Percentiles rank a stretch among this genome's conserved stretches.
Evolutionary conservation across 768 basidiomycete genomes (phyloP).

Genomic region (Podaxis mareebaensis): DNA sequence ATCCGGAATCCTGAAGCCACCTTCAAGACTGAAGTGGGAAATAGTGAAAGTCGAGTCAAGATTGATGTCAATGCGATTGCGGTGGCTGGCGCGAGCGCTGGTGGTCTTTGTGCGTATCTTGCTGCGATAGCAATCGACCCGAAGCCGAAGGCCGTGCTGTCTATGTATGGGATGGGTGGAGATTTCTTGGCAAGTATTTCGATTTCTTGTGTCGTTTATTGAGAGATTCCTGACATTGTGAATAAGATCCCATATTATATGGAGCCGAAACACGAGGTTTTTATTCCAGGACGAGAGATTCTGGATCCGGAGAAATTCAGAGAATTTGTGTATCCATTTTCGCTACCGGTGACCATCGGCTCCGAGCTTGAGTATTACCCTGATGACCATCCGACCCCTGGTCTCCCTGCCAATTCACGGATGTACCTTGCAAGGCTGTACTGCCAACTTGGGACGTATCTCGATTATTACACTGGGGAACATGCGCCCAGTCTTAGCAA

Average conservation of each 20-base stretch:
- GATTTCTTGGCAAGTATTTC: constrained; percentile 44
- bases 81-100: constrained; percentile 60
- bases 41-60: background rate
- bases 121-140: constrained; percentile 50
- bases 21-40: constrained; percentile 5
- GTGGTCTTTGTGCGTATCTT: constrained; percentile 64
- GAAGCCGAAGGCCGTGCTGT: constrained; percentile 54
- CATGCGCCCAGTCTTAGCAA: constrained; percentile 49
- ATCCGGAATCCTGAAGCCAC: constrained; percentile 26
- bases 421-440: constrained; percentile 60
- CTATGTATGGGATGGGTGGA: constrained; percentile 67
- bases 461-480: constrained; percentile 61
- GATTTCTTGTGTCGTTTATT: background rate
- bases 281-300: constrained; percentile 57
- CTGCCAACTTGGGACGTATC: constrained; percentile 54
- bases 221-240: background rate
- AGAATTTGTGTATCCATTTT: constrained; percentile 48
- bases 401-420: constrained; percentile 62
- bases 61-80: constrained; percentile 47
- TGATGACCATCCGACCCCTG: constrained; percentile 45
- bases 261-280: constrained; percentile 44
- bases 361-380: constrained; percentile 51
- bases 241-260: constrained; percentile 53
- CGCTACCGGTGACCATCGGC: constrained; percentile 31
- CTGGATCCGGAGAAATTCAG: constrained; percentile 48